Evolutionary conservation across 2,329 filamentous ascomycete genomes (phyloP), one percentile per base, ranked within the genome.

Genomic region (Aspergillus sp.): DNA sequence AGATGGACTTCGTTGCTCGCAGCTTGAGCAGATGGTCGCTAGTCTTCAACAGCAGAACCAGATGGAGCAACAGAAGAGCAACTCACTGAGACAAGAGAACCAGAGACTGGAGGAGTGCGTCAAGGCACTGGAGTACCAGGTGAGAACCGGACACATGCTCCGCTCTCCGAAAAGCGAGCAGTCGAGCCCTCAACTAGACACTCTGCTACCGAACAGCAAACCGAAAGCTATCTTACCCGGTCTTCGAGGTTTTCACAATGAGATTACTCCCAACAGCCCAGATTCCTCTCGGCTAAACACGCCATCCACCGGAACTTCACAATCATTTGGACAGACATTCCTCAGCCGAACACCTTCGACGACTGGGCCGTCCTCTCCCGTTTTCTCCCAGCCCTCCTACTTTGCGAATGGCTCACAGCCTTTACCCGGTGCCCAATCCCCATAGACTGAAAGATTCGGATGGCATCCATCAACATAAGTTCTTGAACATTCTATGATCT

Each of bases 131-230:
- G 75, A 77, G 60, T 74, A 75, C 59, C 75, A 77, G 53, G 67
- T 77, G 60, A 77, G 76, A 64, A 74, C 74, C 60, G 76, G 77
- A 60, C 72, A 74, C 60, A 74, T 77, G 69, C 74, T 76, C 66
- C 74, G 73, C 22, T 74, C 74, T 4, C 73, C 74, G 41, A 76
- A 77, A 66, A 60, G 68, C 22, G 76, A 77, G 59, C 66, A 61
- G 19, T 64, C 64, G 15, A 73, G 67, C 46, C 71, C 73, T 5
- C 68, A 66, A 23, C 61, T 72, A 7, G 31, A 76, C 8, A 54
- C 69, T 9, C 62, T 68, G 15, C 62, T 74, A 28, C 67, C 73
- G 2, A 71, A 74, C 19, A 65, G 68, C 57, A 72, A 71, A 59
- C 69, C 71, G 49, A 71, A 75, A 52, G 74, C 72, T 61, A 70